These are phyloP conservation scores for Davidsoniella virescens DNA, from an alignment of 2,329 filamentous ascomycete genomes.

Conservation along the genomic window DNA sequence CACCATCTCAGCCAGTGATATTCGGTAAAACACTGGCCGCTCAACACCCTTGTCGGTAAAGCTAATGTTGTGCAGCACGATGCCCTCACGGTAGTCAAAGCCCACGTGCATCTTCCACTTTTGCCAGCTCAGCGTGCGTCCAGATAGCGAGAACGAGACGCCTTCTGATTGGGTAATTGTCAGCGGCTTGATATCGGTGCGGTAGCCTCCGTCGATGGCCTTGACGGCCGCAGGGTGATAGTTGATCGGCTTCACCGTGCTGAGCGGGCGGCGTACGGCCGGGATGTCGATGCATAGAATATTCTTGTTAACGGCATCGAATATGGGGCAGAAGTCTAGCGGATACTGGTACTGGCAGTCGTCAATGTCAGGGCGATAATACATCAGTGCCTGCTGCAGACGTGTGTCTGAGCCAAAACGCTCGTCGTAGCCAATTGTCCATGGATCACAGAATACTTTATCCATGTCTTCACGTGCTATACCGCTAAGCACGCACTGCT, in stretches of 20 bases:
- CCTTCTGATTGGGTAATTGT: conserved; percentile 80
- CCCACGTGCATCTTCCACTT: conserved; percentile 89
- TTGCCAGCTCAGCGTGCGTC: conserved; percentile 68
- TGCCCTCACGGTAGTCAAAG: conserved; percentile 88
- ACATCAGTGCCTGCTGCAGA: conserved; percentile 88
- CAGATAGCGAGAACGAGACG: conserved; percentile 67
- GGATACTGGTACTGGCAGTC: conserved; percentile 85
- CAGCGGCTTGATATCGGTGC: conserved; percentile 68
- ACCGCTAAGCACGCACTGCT: conserved; percentile 72
- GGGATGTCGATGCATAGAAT: conserved; percentile 77
- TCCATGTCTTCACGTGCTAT: conserved; percentile 74
- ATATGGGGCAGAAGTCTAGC: conserved; percentile 88
- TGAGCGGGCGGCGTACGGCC: conserved; percentile 57
- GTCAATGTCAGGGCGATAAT: conserved; percentile 73
- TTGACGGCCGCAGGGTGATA: conserved; percentile 60
- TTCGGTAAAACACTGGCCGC: conserved; percentile 70
- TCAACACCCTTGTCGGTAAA: conserved; percentile 70
- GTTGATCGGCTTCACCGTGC: conserved; percentile 55
- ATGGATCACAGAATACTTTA: conserved; percentile 91
- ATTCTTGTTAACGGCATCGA: conserved; percentile 60
- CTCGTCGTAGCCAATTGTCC: conserved; percentile 91
- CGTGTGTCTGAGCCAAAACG: conserved; percentile 64
- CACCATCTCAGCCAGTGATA: conserved; percentile 87
- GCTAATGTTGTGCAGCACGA: conserved; percentile 78
- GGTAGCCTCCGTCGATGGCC: conserved; percentile 47